A percentile compares a stretch with the other conserved stretches of the same genome.
Conservation (phyloP, 2,329 filamentous ascomycete species). For the Hypoxylon sp. region DNA sequence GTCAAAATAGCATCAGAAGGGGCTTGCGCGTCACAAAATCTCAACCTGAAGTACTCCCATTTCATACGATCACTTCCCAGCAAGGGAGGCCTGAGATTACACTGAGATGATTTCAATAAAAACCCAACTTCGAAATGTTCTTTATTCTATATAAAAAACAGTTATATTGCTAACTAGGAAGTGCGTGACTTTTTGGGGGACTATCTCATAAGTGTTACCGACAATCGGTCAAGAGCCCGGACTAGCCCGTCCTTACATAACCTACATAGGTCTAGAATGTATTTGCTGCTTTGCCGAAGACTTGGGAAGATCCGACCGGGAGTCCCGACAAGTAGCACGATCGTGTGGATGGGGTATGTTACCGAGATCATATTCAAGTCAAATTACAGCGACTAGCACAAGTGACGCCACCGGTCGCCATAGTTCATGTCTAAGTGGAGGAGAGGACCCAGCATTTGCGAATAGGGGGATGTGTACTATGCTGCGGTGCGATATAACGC, state of each 20-base stretch:
- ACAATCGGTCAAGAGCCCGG: not conserved
- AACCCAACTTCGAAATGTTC: too few species aligned
- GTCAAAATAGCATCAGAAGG: not conserved
- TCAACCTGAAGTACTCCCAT: not conserved
- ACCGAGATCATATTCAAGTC: constrained; percentile 26
- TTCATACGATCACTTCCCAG: not conserved
- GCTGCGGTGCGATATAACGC: constrained; percentile 28
- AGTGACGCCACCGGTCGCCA: constrained; percentile 22
- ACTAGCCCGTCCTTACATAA: not conserved
- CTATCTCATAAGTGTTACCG: not conserved
- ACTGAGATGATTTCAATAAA: too few species aligned
- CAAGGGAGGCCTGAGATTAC: not conserved
- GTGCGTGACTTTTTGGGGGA: not conserved
- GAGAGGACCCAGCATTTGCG: constrained; percentile 9
- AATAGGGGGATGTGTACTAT: constrained; percentile 12
- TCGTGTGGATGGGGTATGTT: constrained; percentile 24
- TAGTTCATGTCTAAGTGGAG: constrained; percentile 27
- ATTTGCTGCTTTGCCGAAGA: constrained; percentile 4
- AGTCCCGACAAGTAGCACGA: constrained; percentile 33
- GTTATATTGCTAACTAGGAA: not conserved
- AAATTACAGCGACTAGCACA: constrained; percentile 13
- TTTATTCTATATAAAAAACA: too few species aligned
- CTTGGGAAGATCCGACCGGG: constrained; percentile 18
- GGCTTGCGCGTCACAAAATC: not conserved
- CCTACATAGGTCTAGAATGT: not conserved